Percentiles rank a stretch among this genome's conserved stretches.
Evolutionary conservation across 768 basidiomycete species (phyloP).

Genomic region (Tricholoma furcatifolium): DNA sequence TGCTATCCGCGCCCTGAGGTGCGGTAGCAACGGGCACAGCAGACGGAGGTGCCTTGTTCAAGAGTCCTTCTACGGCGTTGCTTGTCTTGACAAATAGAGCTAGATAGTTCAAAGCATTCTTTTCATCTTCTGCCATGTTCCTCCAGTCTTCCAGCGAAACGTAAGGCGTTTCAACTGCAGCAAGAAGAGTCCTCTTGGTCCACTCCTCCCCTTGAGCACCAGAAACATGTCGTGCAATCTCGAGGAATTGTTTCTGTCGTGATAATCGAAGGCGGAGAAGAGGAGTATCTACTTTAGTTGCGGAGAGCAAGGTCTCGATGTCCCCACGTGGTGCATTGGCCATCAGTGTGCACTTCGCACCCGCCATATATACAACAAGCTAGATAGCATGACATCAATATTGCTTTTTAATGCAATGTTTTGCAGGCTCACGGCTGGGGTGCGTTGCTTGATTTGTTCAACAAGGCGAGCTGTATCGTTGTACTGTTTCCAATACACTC

Average conservation of each 20-base stretch:
- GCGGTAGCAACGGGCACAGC: not conserved
- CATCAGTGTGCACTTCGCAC: conserved; percentile 49
- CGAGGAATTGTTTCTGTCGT: conserved; percentile 29
- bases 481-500: conserved; percentile 43
- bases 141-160: conserved; percentile 23
- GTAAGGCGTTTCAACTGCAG: conserved; percentile 19
- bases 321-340: conserved; percentile 48
- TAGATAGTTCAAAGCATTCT: conserved; percentile 23
- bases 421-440: conserved; percentile 44
- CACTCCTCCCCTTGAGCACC: conserved; percentile 35
- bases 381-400: conserved; percentile 17
- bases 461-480: conserved; percentile 43
- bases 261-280: conserved; percentile 38
- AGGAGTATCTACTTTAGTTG: conserved; percentile 14
- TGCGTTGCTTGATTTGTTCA: conserved; percentile 48
- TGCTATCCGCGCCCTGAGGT: not conserved
- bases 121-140: conserved; percentile 24
- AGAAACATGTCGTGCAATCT: conserved; percentile 33
- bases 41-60: not conserved
- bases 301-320: conserved; percentile 39
- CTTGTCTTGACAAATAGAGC: conserved; percentile 25
- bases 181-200: conserved; percentile 32
- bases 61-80: conserved; percentile 17
- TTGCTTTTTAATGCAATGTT: not conserved
- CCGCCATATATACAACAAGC: conserved; percentile 40